Evolutionary conservation across 352 stramenopile species (phyloP).

Genomic region (Peronospora tabacina): DNA sequence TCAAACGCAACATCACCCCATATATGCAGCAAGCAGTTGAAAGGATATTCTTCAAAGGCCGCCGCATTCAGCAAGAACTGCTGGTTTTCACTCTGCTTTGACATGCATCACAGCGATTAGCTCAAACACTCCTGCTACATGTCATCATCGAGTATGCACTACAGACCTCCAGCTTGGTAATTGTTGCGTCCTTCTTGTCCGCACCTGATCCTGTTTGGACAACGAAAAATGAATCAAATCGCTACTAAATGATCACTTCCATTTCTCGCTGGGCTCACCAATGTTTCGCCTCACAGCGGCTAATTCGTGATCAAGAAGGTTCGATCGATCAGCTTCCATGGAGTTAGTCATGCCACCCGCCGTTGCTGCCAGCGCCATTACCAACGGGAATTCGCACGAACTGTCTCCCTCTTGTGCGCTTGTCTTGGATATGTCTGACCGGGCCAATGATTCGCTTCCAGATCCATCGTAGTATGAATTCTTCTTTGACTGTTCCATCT

Average conservation of each 20-base stretch:
- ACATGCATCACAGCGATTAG: constrained; percentile 3
- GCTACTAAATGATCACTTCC: not conserved
- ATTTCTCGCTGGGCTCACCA: constrained; percentile 21
- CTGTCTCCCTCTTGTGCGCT: constrained; percentile 58
- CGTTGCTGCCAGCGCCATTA: constrained; percentile 66
- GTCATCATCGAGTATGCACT: not conserved
- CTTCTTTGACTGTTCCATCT: constrained; percentile 72
- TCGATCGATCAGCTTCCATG: constrained; percentile 52
- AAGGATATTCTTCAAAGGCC: constrained; percentile 85
- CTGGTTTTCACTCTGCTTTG: constrained; percentile 63
- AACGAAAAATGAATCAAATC: constrained; percentile 5
- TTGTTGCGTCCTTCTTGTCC: constrained; percentile 41
- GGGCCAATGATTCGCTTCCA: constrained; percentile 54
- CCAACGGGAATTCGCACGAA: constrained; percentile 76
- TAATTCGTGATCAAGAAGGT: constrained; percentile 53
- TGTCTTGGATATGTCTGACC: constrained; percentile 62
- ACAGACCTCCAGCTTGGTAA: constrained; percentile 67
- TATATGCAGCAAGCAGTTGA: constrained; percentile 21
- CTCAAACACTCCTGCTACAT: not conserved
- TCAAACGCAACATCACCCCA: constrained; percentile 8
- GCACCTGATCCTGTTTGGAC: constrained; percentile 14
- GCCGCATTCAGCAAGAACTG: constrained; percentile 75
- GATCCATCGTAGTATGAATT: constrained; percentile 62
- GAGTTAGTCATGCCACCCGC: constrained; percentile 66
- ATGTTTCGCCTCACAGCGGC: constrained; percentile 42